These are phyloP conservation scores for Cercospora canescens DNA, from an alignment of 2,329 filamentous ascomycete species.

Conservation along the genomic window DNA sequence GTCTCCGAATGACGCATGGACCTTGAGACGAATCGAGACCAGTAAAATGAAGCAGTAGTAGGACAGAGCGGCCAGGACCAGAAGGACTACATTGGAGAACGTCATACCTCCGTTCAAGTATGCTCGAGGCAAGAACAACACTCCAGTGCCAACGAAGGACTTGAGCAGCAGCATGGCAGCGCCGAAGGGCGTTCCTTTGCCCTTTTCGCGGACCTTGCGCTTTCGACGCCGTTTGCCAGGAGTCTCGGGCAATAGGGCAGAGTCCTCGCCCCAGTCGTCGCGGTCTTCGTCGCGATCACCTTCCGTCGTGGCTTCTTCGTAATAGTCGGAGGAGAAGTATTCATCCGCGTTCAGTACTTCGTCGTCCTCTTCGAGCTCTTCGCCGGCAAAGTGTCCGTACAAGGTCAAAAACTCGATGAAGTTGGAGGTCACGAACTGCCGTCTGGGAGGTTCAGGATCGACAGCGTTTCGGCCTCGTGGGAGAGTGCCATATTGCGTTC, in stretches of 20 bases:
- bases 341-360: slow-evolving; percentile 84
- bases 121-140: slow-evolving; percentile 87
- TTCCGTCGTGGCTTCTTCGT: slow-evolving; percentile 52
- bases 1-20: slow-evolving; percentile 95
- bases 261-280: slow-evolving; percentile 83
- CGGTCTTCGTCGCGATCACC: slow-evolving; percentile 53
- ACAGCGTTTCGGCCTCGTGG: slow-evolving; percentile 4
- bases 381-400: slow-evolving; percentile 96
- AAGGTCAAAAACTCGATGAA: slow-evolving; percentile 95
- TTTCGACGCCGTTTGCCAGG: slow-evolving; percentile 68
- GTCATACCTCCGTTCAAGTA: slow-evolving; percentile 97
- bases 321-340: slow-evolving; percentile 81
- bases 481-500: slow-evolving; percentile 22
- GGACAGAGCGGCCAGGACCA: slow-evolving; percentile 80
- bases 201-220: slow-evolving; percentile 72
- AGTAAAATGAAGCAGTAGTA: slow-evolving; percentile 98
- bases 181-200: slow-evolving; percentile 75
- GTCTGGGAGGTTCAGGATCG: slow-evolving; percentile 31
- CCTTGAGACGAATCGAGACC: slow-evolving; percentile 78
- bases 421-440: slow-evolving; percentile 77
- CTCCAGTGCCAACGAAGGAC: slow-evolving; percentile 95
- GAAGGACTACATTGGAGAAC: slow-evolving; percentile 89
- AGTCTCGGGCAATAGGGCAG: slow-evolving; percentile 65
- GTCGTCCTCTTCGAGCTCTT: slow-evolving; percentile 94
- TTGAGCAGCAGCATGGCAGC: slow-evolving; percentile 87